Base-by-base conservation (phyloP, 805 yeast genomes). In the Candida xiaguanensis region DNA sequence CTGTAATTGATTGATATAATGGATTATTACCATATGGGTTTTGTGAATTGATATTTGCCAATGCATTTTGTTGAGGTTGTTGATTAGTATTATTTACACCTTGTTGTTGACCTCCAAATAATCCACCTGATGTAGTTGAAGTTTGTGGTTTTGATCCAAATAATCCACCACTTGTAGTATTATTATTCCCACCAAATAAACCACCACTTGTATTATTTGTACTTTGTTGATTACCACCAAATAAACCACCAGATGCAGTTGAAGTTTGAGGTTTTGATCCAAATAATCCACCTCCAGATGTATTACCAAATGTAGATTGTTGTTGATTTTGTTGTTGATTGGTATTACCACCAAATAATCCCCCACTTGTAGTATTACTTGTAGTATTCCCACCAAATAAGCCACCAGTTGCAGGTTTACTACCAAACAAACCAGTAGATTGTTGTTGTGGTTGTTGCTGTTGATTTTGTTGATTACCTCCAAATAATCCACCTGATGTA, bases 21-120 rank as follows among this genome's bases (percentile, higher is more conserved):
- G 89, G 85, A 50, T 82, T 81, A 34, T 77, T 73, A 1, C 96
- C 95, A 55, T 86, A 90, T 31, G 96, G 96, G 55, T 83, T 63
- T 39, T 58, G 63, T 2, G 65, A 50, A 34, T 49, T 55, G 38
- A 66, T 56, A 42, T 55, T 65, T 23, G 53, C 52, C 34, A 60
- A 46, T 16, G 59, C 8, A 34, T 50, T 62, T 26, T 45, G 31
- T 43, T 51, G 34, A 53, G 50, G 46, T 45, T 32, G 22, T 5
- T 19, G 16, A n/a, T n/a, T n/a, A 12, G 20, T 30, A 8, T 19
- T 18, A 13, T 20, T 20, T 12, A n/a, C 27, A 31, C n/a, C 14
- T 71, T 71, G 25, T 60, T 32, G 33, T 55, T 31, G 29, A 27
- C 34, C 34, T 3, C 28, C 63, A 43, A 59, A 63, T 16, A 59